phyloP scores from a whole-genome alignment of 306 rosid genomes.

The Trifolium subterraneum region DNA sequence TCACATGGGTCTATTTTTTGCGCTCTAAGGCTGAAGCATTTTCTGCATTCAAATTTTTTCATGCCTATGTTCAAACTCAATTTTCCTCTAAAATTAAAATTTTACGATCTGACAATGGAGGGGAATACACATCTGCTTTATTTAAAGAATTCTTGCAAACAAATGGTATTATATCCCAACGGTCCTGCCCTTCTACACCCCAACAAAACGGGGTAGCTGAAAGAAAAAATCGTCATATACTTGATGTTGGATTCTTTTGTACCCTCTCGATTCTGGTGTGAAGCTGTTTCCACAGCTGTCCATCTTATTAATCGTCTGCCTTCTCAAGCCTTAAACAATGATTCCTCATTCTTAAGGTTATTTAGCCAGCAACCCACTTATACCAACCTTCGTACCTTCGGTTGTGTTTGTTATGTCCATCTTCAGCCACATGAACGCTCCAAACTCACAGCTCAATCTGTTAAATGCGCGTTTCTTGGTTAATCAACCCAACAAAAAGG shows the following conservation, averaged over 20 bases:
- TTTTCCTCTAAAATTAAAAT: background rate
- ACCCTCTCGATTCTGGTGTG: constrained; percentile 7
- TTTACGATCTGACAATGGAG: background rate
- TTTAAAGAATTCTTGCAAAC: constrained; percentile 9
- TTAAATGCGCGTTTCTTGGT: background rate
- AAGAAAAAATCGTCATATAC: background rate
- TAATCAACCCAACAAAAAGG: background rate
- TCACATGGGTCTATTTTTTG: background rate
- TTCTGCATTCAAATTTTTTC: background rate
- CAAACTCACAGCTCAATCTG: background rate
- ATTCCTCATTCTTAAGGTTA: background rate
- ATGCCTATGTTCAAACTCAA: constrained; percentile 6
- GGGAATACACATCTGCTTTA: constrained; percentile 18
- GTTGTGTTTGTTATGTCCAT: background rate
- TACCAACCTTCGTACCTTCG: background rate
- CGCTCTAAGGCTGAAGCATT: background rate
- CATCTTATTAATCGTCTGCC: background rate
- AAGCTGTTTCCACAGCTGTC: background rate
- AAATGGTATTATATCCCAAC: background rate
- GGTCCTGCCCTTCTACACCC: background rate
- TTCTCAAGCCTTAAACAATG: background rate
- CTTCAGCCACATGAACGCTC: background rate
- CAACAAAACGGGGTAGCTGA: constrained; percentile 8
- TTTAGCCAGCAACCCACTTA: background rate
- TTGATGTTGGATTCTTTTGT: background rate